Evolutionary conservation across 176 grass and related monocot species (phyloP).

Genomic region (Thinopyrum elongatum): DNA sequence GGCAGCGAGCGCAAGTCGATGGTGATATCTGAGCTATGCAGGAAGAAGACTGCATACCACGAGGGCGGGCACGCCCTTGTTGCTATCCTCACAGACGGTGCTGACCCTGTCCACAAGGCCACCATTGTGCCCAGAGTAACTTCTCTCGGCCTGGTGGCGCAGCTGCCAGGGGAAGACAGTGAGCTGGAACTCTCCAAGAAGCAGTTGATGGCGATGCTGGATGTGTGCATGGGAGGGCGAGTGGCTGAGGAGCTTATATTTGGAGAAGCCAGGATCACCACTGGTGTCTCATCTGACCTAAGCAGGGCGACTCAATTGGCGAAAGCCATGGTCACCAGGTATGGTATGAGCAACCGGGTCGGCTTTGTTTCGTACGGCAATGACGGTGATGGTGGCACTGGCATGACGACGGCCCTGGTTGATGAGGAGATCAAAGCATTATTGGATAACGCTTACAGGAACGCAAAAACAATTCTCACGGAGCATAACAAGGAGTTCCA

Average conservation of each 20-base stretch:
- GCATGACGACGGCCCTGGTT: background rate
- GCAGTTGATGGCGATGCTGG: constrained; percentile 62
- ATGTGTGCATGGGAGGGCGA: constrained; percentile 66
- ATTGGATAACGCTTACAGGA: background rate
- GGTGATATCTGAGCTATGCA: background rate
- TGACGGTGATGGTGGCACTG: background rate
- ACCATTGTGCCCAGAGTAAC: constrained; percentile 54
- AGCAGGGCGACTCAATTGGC: constrained; percentile 44
- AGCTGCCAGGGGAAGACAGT: constrained; percentile 40
- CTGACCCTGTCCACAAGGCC: constrained; percentile 51
- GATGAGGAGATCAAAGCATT: background rate
- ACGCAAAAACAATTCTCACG: background rate
- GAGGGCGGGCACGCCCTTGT: constrained; percentile 1
- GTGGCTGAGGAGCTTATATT: constrained; percentile 72
- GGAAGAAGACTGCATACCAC: constrained; percentile 31
- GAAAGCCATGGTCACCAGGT: constrained; percentile 59
- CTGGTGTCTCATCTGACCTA: constrained; percentile 43
- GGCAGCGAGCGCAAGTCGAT: constrained; percentile 17
- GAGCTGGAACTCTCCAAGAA: constrained; percentile 36
- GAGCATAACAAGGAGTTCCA: background rate
- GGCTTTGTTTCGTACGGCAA: background rate
- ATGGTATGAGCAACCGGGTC: constrained; percentile 58
- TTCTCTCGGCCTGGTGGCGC: constrained; percentile 54
- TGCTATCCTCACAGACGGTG: constrained; percentile 48
- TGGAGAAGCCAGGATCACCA: constrained; percentile 50